phyloP scores from a whole-genome alignment of 176 grass and related monocot species.

The Zizania latifolia region DNA sequence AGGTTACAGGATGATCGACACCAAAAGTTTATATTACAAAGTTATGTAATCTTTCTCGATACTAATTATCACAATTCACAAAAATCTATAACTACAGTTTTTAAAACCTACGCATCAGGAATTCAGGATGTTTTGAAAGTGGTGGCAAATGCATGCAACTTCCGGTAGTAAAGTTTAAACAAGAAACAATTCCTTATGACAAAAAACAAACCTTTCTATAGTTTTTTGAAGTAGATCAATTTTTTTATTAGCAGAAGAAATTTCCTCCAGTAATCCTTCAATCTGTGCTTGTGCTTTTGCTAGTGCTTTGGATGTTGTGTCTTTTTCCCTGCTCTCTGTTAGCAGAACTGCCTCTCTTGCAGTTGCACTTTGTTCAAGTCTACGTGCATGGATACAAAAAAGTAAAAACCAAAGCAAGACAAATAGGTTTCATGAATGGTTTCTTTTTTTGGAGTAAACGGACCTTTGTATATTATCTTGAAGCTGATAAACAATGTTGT shows the following conservation, averaged over 20 bases:
- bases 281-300: slow-evolving; percentile 46
- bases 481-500: slow-evolving; percentile 54
- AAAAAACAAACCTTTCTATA: slow-evolving; percentile 51
- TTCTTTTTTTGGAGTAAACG: slow-evolving; percentile 22
- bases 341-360: slow-evolving; percentile 48
- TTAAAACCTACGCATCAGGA: slow-evolving; percentile 1
- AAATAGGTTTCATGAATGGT: slow-evolving; percentile 19
- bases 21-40: slow-evolving; percentile 1
- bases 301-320: slow-evolving; percentile 44
- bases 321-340: slow-evolving; percentile 53
- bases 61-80: slow-evolving; percentile 13
- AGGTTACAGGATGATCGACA: background rate
- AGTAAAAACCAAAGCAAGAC: slow-evolving; percentile 27
- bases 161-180: slow-evolving; percentile 17
- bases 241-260: slow-evolving; percentile 48
- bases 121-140: slow-evolving; percentile 13
- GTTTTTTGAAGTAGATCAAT: slow-evolving; percentile 59
- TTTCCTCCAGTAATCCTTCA: slow-evolving; percentile 47
- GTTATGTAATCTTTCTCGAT: slow-evolving; percentile 5
- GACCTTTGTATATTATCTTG: slow-evolving; percentile 76
- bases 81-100: background rate
- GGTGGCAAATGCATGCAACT: slow-evolving; percentile 23
- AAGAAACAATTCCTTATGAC: slow-evolving; percentile 1
- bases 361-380: slow-evolving; percentile 50
- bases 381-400: slow-evolving; percentile 40